Base-by-base conservation (phyloP, 2,329 filamentous ascomycete genomes). In the Aureobasidium subglaciale region DNA sequence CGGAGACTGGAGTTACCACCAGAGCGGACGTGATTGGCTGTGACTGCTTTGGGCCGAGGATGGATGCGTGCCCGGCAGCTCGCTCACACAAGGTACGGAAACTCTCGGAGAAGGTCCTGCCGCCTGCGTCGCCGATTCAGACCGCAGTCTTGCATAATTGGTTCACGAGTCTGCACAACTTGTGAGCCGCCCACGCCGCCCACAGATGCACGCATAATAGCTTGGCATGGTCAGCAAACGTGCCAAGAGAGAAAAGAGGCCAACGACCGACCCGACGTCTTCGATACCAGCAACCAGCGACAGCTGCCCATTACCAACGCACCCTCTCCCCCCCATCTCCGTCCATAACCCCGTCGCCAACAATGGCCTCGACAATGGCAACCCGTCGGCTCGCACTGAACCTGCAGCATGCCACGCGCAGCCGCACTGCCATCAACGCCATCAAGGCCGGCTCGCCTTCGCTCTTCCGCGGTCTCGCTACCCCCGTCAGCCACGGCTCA, bases 331-430 rank as follows among this genome's bases (percentile, higher is more conserved):
- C 73, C 72, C 71, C 75, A 75, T 65, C 64, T 63, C 63, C 64
- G 62, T 67, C 62, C 13, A 32, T 22, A 25, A 68, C 63, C 59
- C 66, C 60, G 32, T 50, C 46, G 46, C 48, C 46, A 27, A 54
- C 50, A 54, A 54, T 54, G 50, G 50, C 50, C 57, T 63, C 63
- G 63, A 69, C 73, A 73, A 96, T 97, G 92, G 92, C 92, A 80
- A 96, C 92, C 77, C 85, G 91, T 84, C 88, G 90, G 86, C 85
- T 97, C 79, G 91, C 91, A 81, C 83, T 95, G 77, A 95, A 91
- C 81, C 84, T 97, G 71, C 84, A 90, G 76, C 86, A 89, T 79
- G 87, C 88, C 77, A 81, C 96, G 77, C 89, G 90, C 81, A 88
- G 80, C 79, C 88, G 90, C 75, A 82, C 87, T 76, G 87, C 88